A percentile compares a stretch with the other conserved stretches of the same genome.
Evolutionary conservation across 1,284 basidiomycete genomes (phyloP).

Genomic region (Apiotrichum laibachii): DNA sequence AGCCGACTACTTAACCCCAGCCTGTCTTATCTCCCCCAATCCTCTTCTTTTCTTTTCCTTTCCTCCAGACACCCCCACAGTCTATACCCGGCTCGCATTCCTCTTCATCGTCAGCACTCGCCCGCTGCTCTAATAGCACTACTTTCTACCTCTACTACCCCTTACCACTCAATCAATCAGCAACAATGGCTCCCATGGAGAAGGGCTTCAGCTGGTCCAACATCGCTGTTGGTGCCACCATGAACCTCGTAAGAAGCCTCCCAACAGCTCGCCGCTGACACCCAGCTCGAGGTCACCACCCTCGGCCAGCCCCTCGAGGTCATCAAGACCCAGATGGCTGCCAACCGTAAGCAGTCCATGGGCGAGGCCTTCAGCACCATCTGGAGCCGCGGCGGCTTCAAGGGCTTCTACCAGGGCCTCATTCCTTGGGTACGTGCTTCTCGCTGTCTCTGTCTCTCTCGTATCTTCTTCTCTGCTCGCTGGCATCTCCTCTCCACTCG

Average conservation of each 20-base stretch:
- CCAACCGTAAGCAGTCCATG: slow-evolving; percentile 89
- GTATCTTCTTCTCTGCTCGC: neutral
- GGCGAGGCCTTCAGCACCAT: slow-evolving; percentile 77
- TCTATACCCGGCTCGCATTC: no score
- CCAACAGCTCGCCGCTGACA: slow-evolving; percentile 34
- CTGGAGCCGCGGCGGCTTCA: slow-evolving; percentile 84
- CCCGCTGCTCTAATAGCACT: slow-evolving; percentile 5
- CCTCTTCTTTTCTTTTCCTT: neutral
- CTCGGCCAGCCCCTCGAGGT: slow-evolving; percentile 98
- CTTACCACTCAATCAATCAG: slow-evolving; percentile 12
- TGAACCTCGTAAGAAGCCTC: slow-evolving; percentile 74
- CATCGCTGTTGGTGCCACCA: slow-evolving; percentile 95
- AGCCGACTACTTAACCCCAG: neutral
- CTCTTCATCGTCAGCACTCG: neutral
- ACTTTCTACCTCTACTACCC: neutral
- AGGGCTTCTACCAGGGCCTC: slow-evolving; percentile 95
- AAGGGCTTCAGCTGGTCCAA: slow-evolving; percentile 98
- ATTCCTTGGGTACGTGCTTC: slow-evolving; percentile 79
- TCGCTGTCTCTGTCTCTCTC: neutral
- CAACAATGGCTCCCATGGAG: slow-evolving; percentile 58
- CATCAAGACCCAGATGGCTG: slow-evolving; percentile 97
- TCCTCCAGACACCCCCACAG: neutral
- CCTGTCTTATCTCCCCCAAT: neutral
- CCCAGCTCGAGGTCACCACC: slow-evolving; percentile 73
- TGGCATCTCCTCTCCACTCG: neutral